Evolutionary conservation across 305 asterid genomes (phyloP).

Genomic region (Solanum hybrid): DNA sequence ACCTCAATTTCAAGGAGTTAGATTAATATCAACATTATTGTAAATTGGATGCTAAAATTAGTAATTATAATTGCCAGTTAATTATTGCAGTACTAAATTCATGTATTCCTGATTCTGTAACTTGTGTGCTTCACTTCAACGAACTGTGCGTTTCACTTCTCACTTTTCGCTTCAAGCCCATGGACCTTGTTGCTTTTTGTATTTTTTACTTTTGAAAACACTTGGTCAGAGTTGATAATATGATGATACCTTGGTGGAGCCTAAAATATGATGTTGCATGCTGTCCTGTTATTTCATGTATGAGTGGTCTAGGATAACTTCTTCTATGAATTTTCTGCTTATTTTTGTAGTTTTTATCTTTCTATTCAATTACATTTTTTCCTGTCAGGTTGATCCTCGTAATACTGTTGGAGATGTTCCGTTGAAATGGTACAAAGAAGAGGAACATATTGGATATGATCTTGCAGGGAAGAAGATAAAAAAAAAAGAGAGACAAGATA

Average conservation of each 20-base stretch:
- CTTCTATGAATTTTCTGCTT: conserved; percentile 1
- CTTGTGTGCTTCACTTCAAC: background rate
- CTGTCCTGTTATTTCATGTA: conserved; percentile 5
- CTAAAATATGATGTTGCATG: background rate
- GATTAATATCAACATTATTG: background rate
- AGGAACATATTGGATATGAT: conserved; percentile 94
- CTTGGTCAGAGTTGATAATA: background rate
- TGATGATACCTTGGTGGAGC: background rate
- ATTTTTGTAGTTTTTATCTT: background rate
- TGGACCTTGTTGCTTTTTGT: background rate
- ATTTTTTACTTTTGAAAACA: background rate
- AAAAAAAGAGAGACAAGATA: conserved; percentile 75
- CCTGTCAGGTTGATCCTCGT: conserved; percentile 70
- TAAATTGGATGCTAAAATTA: background rate
- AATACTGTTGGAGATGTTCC: conserved; percentile 93
- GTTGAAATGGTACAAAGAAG: conserved; percentile 77
- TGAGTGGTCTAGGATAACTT: background rate
- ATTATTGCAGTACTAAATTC: background rate
- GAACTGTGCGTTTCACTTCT: background rate
- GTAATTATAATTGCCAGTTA: background rate
- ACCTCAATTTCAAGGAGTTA: background rate
- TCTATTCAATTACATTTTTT: background rate
- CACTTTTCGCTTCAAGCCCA: background rate
- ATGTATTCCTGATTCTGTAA: background rate
- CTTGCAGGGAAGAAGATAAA: conserved; percentile 81